Percentiles rank a stretch among this genome's conserved stretches.
phyloP scores from a whole-genome alignment of 2,329 filamentous ascomycete species.

The Hypoxylon sp. region DNA sequence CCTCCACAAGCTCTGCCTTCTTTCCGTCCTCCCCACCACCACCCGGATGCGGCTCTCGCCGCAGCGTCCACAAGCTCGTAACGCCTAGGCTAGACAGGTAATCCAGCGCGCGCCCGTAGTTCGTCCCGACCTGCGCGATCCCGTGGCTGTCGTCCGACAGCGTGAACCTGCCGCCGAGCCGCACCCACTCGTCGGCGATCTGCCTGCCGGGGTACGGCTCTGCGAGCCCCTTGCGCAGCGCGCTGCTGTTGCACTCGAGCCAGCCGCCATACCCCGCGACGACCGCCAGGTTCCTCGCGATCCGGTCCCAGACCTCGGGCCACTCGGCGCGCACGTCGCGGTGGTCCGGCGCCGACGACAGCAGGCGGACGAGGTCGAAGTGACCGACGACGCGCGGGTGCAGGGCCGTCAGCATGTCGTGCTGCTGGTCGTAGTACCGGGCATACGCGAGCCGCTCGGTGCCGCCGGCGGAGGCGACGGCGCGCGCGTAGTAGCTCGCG shows the following conservation, averaged over 20 bases:
- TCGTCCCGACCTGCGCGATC: constrained; percentile 85
- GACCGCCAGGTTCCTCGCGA: constrained; percentile 78
- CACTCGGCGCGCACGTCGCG: constrained; percentile 66
- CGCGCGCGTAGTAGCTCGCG: constrained; percentile 71
- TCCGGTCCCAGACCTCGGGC: constrained; percentile 76
- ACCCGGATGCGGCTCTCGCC: constrained; percentile 52
- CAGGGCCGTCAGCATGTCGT: constrained; percentile 79
- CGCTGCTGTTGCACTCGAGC: constrained; percentile 90
- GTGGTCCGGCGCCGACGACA: constrained; percentile 75
- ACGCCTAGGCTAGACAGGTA: constrained; percentile 78
- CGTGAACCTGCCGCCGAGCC: constrained; percentile 82
- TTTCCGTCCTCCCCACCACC: constrained; percentile 42
- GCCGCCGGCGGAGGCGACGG: constrained; percentile 60
- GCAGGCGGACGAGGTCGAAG: constrained; percentile 89
- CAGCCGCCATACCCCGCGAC: constrained; percentile 81
- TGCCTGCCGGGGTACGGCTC: constrained; percentile 88
- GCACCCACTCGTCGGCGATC: constrained; percentile 83
- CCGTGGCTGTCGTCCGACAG: constrained; percentile 97
- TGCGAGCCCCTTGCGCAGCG: constrained; percentile 85
- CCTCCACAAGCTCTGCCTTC: constrained; percentile 57
- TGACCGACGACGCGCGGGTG: constrained; percentile 87
- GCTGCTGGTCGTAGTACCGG: constrained; percentile 90
- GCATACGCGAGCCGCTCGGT: constrained; percentile 78
- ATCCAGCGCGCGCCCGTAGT: constrained; percentile 77
- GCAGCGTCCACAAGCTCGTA: constrained; percentile 68